Evolutionary conservation across 2,329 filamentous ascomycete genomes (phyloP).

Genomic region (Fusarium udum): DNA sequence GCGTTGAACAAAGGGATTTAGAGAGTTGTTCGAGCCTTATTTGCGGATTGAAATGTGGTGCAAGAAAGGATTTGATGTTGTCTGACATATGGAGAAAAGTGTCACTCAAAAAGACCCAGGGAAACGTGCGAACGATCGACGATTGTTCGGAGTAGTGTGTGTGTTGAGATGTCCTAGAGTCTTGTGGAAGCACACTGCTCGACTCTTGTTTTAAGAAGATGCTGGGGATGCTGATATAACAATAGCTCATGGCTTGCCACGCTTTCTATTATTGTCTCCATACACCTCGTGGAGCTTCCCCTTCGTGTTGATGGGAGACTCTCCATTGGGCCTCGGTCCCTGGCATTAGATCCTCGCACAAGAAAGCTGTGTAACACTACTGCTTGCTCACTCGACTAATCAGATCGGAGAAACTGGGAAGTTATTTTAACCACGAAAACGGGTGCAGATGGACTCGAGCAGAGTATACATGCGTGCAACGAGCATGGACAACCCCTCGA

Average conservation of each 20-base stretch:
- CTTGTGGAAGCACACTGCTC: background rate
- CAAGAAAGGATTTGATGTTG: background rate
- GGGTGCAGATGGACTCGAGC: background rate
- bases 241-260: background rate
- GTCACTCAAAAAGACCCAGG: fast-evolving
- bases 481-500: background rate
- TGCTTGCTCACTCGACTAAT: background rate
- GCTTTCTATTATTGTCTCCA: background rate
- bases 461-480: background rate
- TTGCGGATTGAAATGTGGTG: constrained; percentile 2
- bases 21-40: constrained; percentile 7
- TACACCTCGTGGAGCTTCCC: fast-evolving
- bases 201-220: background rate
- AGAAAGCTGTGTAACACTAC: background rate
- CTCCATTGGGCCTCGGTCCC: constrained; percentile 14
- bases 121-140: background rate
- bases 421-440: constrained; percentile 6
- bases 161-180: too few relatives aligned
- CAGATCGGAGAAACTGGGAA: background rate
- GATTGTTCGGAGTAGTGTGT: background rate
- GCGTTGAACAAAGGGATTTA: background rate
- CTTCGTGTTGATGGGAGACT: constrained; percentile 2
- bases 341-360: constrained; percentile 4
- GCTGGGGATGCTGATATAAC: background rate
- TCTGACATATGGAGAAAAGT: background rate